Base-by-base conservation (phyloP, 345 rosid genomes). In the Tarenaya hassleriana region DNA sequence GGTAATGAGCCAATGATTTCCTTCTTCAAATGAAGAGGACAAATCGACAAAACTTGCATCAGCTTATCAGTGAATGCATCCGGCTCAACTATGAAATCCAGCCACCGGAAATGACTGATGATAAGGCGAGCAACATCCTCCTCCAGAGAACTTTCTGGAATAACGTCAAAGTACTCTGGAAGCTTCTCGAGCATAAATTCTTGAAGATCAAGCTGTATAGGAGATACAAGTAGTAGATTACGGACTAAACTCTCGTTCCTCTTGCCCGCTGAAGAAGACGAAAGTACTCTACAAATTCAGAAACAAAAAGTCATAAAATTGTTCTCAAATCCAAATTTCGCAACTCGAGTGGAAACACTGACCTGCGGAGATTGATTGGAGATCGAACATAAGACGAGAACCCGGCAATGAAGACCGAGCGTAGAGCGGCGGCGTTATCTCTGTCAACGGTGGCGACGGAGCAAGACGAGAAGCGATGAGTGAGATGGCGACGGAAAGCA, bases 1-100 rank as follows among this genome's bases (percentile, higher is more conserved):
- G 96, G 94, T 68, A 87, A 75, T 0, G 96, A 87, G 41, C 96
- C 96, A 41, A 84, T 77, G 9, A 87, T 81, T 76, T 87, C 96
- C 41, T 76, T 79, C 77, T 81, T 87, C 49, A 81, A 76, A 41
- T 77, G 73, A 24, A 63, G 19, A 19, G 94, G 96, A 48, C 76
- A 81, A 48, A 87, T 72, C 4, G 82, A 77, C 10, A 87, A 61
- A 48, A 87, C 71, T 74, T 81, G 73, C 94, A 81, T 79, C 57
- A 87, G 58, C 50, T 75, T 87, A 41, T 81, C 82, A 10, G 76
- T 52, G 34, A 87, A 84, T 21, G 70, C 67, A 57, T 50, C 47
- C 6, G 85, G 75, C 51, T 77, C 76, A 16, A 73, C 80, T 8
- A 81, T 41, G 50, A 87, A 84, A 64, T 87, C 94, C 7, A 87